Evolutionary conservation across 106 monocot genomes (phyloP).

Genomic region (Amphibolis antarctica): DNA sequence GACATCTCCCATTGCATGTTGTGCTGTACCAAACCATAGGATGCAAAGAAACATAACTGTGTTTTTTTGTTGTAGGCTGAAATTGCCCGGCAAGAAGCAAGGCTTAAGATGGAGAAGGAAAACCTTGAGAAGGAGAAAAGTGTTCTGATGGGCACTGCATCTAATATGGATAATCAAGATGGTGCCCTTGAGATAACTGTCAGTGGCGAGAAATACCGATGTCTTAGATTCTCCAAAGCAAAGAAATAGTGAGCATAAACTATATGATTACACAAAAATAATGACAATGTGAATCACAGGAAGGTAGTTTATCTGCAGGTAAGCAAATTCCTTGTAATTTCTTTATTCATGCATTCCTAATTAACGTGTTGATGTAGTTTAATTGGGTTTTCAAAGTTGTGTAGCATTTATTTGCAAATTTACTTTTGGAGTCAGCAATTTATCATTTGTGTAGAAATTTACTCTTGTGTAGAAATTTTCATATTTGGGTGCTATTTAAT

Average conservation of each 20-base stretch:
- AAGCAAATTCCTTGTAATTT: no score
- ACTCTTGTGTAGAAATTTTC: no score
- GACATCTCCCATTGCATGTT: no score
- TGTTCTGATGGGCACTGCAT: constrained; percentile 72
- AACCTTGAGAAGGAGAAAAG: constrained; percentile 75
- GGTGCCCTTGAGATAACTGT: constrained; percentile 77
- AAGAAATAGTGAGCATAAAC: constrained; percentile 34
- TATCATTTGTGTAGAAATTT: no score
- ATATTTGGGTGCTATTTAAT: no score
- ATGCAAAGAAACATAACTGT: neutral
- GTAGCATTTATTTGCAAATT: neutral
- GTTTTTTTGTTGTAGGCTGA: constrained; percentile 34
- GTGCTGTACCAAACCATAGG: no score
- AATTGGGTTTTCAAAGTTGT: neutral
- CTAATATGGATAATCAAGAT: constrained; percentile 65
- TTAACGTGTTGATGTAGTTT: no score
- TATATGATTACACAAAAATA: neutral
- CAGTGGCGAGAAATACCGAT: constrained; percentile 67
- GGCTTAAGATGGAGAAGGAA: constrained; percentile 68
- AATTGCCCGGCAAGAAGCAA: constrained; percentile 60
- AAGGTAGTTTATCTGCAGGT: no score
- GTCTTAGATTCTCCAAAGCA: constrained; percentile 68
- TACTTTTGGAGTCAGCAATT: no score
- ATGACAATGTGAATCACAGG: no score
- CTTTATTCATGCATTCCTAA: no score